These are phyloP conservation scores for Neltuma alba DNA, from an alignment of 306 rosid genomes.

Conservation along the genomic window DNA sequence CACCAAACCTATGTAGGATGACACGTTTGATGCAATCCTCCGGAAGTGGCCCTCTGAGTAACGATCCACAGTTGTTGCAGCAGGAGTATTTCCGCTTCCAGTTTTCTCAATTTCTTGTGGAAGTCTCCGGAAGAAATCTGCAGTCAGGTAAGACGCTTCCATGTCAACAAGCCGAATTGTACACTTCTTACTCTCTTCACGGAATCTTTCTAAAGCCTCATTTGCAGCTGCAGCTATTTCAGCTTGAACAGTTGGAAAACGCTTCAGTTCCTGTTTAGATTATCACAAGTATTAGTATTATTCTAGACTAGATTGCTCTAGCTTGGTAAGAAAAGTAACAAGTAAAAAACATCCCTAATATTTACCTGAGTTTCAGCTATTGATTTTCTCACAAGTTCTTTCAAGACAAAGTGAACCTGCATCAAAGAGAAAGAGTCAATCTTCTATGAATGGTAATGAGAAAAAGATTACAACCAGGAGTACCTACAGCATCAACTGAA, in stretches of 20 bases:
- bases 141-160: constrained; percentile 96
- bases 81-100: constrained; percentile 41
- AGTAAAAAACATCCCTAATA: background rate
- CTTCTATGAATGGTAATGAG: background rate
- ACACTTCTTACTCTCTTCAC: constrained; percentile 84
- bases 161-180: constrained; percentile 89
- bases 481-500: constrained; percentile 94
- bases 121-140: constrained; percentile 92
- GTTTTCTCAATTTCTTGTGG: constrained; percentile 87
- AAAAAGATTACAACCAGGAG: constrained; percentile 18
- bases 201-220: constrained; percentile 89
- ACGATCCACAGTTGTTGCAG: constrained; percentile 59
- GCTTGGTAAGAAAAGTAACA: background rate
- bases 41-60: constrained; percentile 78
- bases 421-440: constrained; percentile 31
- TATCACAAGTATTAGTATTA: constrained; percentile 33
- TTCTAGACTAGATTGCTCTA: background rate
- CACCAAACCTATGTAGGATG: constrained; percentile 87
- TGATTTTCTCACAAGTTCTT: constrained; percentile 98
- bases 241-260: constrained; percentile 87
- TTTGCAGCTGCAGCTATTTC: constrained; percentile 79
- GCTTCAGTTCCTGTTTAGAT: constrained; percentile 67
- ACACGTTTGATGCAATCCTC: constrained; percentile 87
- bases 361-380: constrained; percentile 90
- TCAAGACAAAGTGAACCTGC: constrained; percentile 92